These are phyloP conservation scores for Colletotrichum costaricense DNA, from an alignment of 2,329 filamentous ascomycete species.

Conservation along the genomic window DNA sequence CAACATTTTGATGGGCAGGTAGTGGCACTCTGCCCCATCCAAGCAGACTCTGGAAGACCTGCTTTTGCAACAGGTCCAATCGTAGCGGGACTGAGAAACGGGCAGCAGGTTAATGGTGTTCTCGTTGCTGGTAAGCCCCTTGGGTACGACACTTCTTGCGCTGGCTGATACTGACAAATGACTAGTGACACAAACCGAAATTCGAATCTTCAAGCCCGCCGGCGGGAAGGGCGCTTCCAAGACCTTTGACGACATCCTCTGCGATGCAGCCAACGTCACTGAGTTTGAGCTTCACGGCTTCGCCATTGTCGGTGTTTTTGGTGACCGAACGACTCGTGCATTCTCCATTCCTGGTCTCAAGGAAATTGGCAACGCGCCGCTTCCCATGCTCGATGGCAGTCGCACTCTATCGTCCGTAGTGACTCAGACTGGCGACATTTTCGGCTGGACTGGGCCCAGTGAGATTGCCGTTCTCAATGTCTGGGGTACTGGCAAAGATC, in stretches of 20 bases:
- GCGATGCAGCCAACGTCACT: constrained; percentile 82
- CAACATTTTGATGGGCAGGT: constrained; percentile 75
- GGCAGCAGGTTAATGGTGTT: constrained; percentile 81
- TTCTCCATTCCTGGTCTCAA: constrained; percentile 90
- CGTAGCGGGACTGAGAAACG: constrained; percentile 81
- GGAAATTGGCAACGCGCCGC: constrained; percentile 77
- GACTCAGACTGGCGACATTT: constrained; percentile 81
- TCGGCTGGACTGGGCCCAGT: constrained; percentile 89
- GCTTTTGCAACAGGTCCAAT: constrained; percentile 80
- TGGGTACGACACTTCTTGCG: neutral
- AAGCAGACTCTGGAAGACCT: constrained; percentile 79
- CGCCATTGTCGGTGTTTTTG: constrained; percentile 86
- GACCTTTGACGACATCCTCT: constrained; percentile 84
- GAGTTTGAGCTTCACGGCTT: constrained; percentile 80
- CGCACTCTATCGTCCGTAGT: constrained; percentile 78
- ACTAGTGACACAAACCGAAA: constrained; percentile 74
- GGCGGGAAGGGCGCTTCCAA: constrained; percentile 91
- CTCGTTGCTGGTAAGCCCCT: constrained; percentile 75
- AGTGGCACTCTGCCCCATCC: constrained; percentile 82
- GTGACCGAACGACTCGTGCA: constrained; percentile 81
- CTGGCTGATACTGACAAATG: constrained; percentile 41
- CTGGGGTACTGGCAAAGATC: constrained; percentile 79
- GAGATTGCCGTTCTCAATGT: constrained; percentile 86
- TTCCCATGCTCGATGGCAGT: constrained; percentile 79
- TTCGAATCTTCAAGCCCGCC: constrained; percentile 89